Base-by-base conservation (phyloP, 371 early-diverging fungal species). In the Rhizopus microsporus region DNA sequence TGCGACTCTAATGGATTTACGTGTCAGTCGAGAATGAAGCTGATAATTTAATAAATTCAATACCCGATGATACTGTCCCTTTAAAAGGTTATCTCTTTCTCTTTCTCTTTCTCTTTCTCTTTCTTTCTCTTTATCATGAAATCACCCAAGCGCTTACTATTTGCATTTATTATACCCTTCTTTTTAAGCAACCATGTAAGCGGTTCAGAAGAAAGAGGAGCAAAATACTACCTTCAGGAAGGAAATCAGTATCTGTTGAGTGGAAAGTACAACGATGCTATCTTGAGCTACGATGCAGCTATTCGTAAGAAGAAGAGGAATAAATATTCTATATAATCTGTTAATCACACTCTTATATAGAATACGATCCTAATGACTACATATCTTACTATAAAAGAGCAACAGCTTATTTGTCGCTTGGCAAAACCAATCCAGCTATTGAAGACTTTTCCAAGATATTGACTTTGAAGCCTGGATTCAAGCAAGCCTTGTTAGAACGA, bases 381-480 rank as follows among this genome's bases (percentile, higher is more conserved):
- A 59, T 89, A 13, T 81, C 88, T 9, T 91, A 88, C 76, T 95
- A 88, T 67, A 88, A 90, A 60, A 83, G 95, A 51, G 96, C 96
- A 0, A 86, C 91, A n/a, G 88, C 92, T 3, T 88, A 91, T 51
- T 68, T 96, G 34, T 81, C 87, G 9, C 59, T 93, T 34, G 93
- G 92, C 30, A 82, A 86, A 48, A 83, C 81, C 50, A 62, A 71
- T 23, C 78, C 83, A 30, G 95, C 96, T 1, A 65, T 93, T 6
- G 75, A 82, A 30, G 97, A 97, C 67, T 91, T 94, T 63, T 67
- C 83, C 33, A 82, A 80, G 32, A 91, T 89, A 15, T 76, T 95
- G 15, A 67, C 81, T 43, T 68, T 94, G 35, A 89, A 87, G 62
- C 93, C 94, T 1, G 88, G 91, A 59, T 93, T 92, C 77, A 79